Base-by-base conservation (phyloP, 345 rosid species). In the Barbarea vulgaris region DNA sequence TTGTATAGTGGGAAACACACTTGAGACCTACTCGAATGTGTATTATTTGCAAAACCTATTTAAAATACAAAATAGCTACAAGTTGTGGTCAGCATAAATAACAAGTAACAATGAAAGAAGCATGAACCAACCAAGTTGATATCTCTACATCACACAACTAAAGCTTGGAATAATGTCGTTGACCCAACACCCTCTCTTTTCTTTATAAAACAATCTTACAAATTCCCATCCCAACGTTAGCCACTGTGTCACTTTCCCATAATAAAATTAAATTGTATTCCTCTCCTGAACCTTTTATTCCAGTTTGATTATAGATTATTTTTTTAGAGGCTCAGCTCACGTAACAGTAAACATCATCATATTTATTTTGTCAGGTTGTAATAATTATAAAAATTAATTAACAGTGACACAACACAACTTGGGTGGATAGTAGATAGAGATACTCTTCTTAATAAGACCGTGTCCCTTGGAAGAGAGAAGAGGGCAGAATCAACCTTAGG, bases 141-240 rank as follows among this genome's bases (percentile, higher is more conserved):
- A 77, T 46, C 27, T 76, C 68, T n/a, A 39, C 62, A 69, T 69
- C 80, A 76, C 42, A 69, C 75, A 76, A 60, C 56, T 68, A 76
- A 44, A 62, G 70, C 66, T 69, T 60, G 42, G 66, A 76, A 76
- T 76, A 76, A 76, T 76, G 75, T 69, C 51, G 70, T 70, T 69
- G 75, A 76, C 80, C 70, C 70, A 69, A 62, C 70, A 61, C 64
- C 79, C 4, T 37, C 57, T 56, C 31, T n/a, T 51, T 47, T 34
- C 52, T 74, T 55, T 42, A 11, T 41, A 14, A 33, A 53, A 31
- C 15, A 15, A 64, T n/a, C 65, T 54, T 65, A 9, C 48, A 48
- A 50, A 68, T 22, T 62, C 41, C 17, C 28, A 52, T 55, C 75
- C 3, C 57, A 70, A 62, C 74, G 41, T 76, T 62, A 76, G 75